A percentile compares a stretch with the other conserved stretches of the same genome.
Conservation (phyloP, 352 stramenopile genomes). For the Globisporangium nagaii region DNA sequence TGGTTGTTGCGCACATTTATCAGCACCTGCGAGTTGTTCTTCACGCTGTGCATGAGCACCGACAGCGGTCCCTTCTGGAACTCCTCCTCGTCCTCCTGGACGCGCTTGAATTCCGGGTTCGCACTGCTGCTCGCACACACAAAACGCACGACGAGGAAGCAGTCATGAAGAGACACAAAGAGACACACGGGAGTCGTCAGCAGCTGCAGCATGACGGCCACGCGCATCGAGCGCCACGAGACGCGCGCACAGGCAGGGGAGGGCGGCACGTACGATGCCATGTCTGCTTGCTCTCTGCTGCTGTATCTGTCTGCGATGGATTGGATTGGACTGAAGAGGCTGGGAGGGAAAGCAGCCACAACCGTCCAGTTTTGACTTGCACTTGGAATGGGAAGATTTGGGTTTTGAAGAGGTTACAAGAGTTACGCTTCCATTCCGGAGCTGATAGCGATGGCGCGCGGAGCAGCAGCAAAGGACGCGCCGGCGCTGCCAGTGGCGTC, state of each 20-base stretch:
- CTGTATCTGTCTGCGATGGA: neutral
- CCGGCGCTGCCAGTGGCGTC: no score
- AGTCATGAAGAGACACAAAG: no score
- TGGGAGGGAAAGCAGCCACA: no score
- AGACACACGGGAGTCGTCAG: no score
- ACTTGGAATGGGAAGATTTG: no score
- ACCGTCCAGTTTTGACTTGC: no score
- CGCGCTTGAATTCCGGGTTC: conserved; percentile 71
- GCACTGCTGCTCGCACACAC: conserved; percentile 10
- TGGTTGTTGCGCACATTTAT: conserved; percentile 99
- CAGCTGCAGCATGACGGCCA: neutral
- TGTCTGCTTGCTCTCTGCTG: neutral
- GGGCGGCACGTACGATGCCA: conserved; percentile 3
- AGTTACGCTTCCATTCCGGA: no score
- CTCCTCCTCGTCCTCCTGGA: conserved; percentile 89
- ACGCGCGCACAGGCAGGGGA: neutral
- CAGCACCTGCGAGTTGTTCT: conserved; percentile 97
- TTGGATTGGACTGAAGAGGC: neutral
- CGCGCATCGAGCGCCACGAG: neutral
- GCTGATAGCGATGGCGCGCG: no score
- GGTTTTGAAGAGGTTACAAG: no score
- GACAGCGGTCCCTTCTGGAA: conserved; percentile 96
- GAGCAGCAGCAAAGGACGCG: no score
- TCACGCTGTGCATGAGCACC: conserved; percentile 97
- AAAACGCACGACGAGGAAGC: neutral